phyloP scores from a whole-genome alignment of 768 basidiomycete genomes.

The Heimioporus sp. region DNA sequence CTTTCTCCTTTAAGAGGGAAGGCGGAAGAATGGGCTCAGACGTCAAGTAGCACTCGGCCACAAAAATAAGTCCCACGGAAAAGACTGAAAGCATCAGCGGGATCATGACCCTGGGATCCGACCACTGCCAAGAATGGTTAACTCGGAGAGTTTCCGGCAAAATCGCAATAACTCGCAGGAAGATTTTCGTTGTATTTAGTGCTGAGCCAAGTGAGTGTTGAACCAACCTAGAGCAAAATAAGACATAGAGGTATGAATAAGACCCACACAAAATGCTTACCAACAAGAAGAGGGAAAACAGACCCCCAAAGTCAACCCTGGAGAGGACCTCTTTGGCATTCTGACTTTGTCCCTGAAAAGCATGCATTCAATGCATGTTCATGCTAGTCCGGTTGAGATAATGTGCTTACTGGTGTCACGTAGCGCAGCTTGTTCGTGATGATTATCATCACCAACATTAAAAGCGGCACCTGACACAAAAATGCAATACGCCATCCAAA shows the following conservation, averaged over 20 bases:
- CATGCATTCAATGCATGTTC: neutral
- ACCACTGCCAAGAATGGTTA: constrained; percentile 4
- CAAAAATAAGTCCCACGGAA: constrained; percentile 5
- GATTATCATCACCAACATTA: constrained; percentile 3
- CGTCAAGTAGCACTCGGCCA: constrained; percentile 5
- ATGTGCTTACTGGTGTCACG: constrained; percentile 8
- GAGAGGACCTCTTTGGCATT: constrained; percentile 5
- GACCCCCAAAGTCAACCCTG: constrained; percentile 15
- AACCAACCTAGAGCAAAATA: constrained; percentile 8
- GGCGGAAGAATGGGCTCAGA: constrained; percentile 11
- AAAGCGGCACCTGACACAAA: constrained; percentile 7
- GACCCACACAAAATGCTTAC: neutral
- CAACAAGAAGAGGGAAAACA: constrained; percentile 2
- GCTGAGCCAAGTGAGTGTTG: constrained; percentile 10
- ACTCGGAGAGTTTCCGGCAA: neutral
- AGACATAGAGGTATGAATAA: neutral
- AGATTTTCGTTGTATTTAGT: constrained; percentile 14
- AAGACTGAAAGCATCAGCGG: constrained; percentile 8
- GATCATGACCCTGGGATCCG: constrained; percentile 2
- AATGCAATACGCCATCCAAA: constrained; percentile 20
- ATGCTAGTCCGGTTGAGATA: neutral
- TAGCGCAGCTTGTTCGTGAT: constrained; percentile 3
- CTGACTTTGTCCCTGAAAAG: constrained; percentile 7
- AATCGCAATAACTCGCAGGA: neutral
- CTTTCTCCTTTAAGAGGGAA: constrained; percentile 5